Percentiles rank a stretch among this genome's conserved stretches.
Evolutionary conservation across 208 protist genomes (phyloP).

Genomic region (Blastocrithidia nonstop): DNA sequence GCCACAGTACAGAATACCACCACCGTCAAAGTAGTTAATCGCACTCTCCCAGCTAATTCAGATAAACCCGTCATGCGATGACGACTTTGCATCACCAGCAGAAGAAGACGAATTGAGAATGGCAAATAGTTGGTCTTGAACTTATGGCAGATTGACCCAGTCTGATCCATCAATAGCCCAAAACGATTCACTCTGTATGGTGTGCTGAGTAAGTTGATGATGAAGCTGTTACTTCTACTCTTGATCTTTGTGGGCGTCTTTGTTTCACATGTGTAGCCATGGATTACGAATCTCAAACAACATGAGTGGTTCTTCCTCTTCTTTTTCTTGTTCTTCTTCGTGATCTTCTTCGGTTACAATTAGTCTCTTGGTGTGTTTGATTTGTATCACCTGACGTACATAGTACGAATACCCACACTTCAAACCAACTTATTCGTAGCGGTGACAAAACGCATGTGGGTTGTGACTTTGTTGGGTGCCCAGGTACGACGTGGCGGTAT

Average conservation of each 20-base stretch:
- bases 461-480: conserved; percentile 5
- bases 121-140: not conserved
- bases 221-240: too few relatives aligned
- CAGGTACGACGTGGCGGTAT: conserved; percentile 12
- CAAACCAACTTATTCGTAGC: conserved; percentile 10
- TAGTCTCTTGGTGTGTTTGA: conserved; percentile 2
- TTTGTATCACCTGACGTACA: conserved; percentile 12
- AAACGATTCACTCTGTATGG: conserved; percentile 5
- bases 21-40: conserved; percentile 48
- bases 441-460: conserved; percentile 7
- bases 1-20: conserved; percentile 30
- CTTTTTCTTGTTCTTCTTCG: not conserved
- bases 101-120: not conserved
- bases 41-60: conserved; percentile 32
- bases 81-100: conserved; percentile 3
- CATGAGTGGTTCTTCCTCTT: not conserved
- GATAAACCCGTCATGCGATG: conserved; percentile 15
- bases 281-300: conserved; percentile 39
- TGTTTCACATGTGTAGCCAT: conserved; percentile 1
- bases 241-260: too few relatives aligned
- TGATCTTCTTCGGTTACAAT: not conserved
- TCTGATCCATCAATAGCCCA: not conserved
- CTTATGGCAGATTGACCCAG: not conserved
- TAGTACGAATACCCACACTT: conserved; percentile 21
- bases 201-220: conserved; percentile 14